A percentile compares a stretch with the other conserved stretches of the same genome.
Evolutionary conservation across 2,329 filamentous ascomycete genomes (phyloP).

Genomic region (Sporothrix euskadiensis): DNA sequence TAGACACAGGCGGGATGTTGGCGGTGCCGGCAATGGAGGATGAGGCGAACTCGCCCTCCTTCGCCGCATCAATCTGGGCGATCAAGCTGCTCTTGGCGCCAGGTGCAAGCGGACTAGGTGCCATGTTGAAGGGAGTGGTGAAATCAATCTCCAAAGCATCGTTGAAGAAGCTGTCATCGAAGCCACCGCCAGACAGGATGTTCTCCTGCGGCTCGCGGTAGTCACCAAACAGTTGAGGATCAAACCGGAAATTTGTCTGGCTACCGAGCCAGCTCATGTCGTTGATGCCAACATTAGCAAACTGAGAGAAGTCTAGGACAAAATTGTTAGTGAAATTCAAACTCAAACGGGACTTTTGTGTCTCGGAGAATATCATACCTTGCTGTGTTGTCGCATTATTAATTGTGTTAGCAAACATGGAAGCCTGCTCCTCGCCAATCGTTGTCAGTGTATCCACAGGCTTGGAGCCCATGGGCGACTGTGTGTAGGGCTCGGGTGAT

Average conservation of each 20-base stretch:
- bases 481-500: conserved; percentile 72
- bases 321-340: neutral
- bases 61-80: conserved; percentile 72
- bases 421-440: conserved; percentile 65
- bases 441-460: conserved; percentile 63
- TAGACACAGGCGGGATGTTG: conserved; percentile 47
- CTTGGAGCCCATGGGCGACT: conserved; percentile 68
- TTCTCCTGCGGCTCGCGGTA: conserved; percentile 90
- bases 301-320: conserved; percentile 42
- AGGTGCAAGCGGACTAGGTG: conserved; percentile 45
- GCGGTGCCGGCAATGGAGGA: conserved; percentile 48
- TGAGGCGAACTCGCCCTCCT: conserved; percentile 58
- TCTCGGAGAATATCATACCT: conserved; percentile 30
- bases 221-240: conserved; percentile 86
- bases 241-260: conserved; percentile 83
- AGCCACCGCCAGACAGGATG: conserved; percentile 66
- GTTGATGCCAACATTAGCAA: conserved; percentile 50
- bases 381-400: conserved; percentile 38
- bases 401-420: conserved; percentile 48
- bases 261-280: conserved; percentile 74
- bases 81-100: conserved; percentile 67
- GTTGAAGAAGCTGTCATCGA: conserved; percentile 68
- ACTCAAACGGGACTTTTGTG: neutral
- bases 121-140: conserved; percentile 74
- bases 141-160: conserved; percentile 84